Conservation (phyloP, 352 stramenopile species). For the Pythium volutum region DNA sequence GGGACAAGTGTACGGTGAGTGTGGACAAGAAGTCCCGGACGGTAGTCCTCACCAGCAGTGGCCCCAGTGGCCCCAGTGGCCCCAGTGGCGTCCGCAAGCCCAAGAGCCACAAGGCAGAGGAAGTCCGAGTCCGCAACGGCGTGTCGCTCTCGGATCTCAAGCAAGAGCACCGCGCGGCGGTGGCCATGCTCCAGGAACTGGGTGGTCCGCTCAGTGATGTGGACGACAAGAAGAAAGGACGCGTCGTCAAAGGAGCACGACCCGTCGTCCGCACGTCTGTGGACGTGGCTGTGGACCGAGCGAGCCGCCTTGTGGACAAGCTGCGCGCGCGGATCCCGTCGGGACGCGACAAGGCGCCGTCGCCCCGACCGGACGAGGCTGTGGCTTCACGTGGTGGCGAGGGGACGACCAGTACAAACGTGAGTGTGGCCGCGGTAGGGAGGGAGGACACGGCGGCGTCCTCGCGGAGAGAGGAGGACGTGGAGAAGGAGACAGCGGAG, state of each 20-base stretch:
- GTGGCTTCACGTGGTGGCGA: not conserved
- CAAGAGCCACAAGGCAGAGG: too few relatives aligned
- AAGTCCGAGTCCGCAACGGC: constrained; percentile 39
- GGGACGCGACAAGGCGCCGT: constrained; percentile 21
- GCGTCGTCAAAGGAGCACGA: too few relatives aligned
- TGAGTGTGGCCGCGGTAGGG: too few relatives aligned
- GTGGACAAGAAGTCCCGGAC: too few relatives aligned
- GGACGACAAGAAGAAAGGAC: constrained; percentile 20
- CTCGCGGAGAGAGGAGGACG: not conserved
- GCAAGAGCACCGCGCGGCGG: constrained; percentile 66
- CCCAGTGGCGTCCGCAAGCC: not conserved
- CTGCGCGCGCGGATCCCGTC: constrained; percentile 49
- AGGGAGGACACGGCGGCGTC: too few relatives aligned
- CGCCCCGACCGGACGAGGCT: not conserved
- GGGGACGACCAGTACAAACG: too few relatives aligned
- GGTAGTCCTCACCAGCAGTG: too few relatives aligned
- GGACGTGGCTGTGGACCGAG: constrained; percentile 11
- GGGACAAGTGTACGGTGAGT: too few relatives aligned
- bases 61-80: too few relatives aligned
- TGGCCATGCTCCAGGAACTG: constrained; percentile 71
- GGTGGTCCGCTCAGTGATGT: constrained; percentile 43
- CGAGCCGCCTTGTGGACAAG: constrained; percentile 48
- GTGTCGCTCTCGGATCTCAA: constrained; percentile 72
- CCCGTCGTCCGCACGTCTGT: too few relatives aligned
- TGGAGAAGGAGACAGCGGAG: constrained; percentile 16